A percentile compares a stretch with the other conserved stretches of the same genome.
phyloP scores from a whole-genome alignment of 208 protist genomes.

The Endotrypanum monterogeii region DNA sequence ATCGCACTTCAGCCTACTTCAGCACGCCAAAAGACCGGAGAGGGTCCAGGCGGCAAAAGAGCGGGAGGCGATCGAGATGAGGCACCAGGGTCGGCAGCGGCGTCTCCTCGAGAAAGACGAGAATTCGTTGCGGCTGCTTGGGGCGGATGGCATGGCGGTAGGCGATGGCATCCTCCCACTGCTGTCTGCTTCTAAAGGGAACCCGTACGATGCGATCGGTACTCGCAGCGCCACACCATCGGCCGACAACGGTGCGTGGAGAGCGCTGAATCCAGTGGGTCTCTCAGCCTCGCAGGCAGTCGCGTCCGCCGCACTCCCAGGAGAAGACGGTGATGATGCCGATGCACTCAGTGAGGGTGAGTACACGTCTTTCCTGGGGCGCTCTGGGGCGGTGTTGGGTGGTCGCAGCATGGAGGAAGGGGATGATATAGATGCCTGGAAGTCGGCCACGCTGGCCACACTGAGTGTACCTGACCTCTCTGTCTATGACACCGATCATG shows the following conservation, averaged over 20 bases:
- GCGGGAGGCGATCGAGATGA: conserved; percentile 15
- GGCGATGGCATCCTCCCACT: conserved; percentile 70
- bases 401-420: neutral
- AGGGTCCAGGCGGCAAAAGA: conserved; percentile 41
- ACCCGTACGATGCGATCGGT: neutral
- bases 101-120: conserved; percentile 64
- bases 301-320: neutral
- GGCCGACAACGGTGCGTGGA: conserved; percentile 17
- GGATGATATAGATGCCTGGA: conserved; percentile 19
- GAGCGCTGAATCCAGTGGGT: conserved; percentile 33
- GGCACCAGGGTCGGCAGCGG: conserved; percentile 34
- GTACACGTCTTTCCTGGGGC: conserved; percentile 24
- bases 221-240: neutral
- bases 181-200: neutral
- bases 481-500: conserved; percentile 67
- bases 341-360: conserved; percentile 20
- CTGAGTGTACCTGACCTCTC: conserved; percentile 69
- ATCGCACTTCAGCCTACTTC: conserved; percentile 41
- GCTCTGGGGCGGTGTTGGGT: conserved; percentile 4
- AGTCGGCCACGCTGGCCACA: conserved; percentile 37
- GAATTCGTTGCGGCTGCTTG: conserved; percentile 62
- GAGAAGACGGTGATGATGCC: neutral
- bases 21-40: conserved; percentile 22
- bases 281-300: conserved; percentile 25
- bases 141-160: conserved; percentile 41